A percentile compares a stretch with the other conserved stretches of the same genome.
These are phyloP conservation scores for Casuarina glauca DNA, from an alignment of 306 rosid species.

Conservation along the genomic window DNA sequence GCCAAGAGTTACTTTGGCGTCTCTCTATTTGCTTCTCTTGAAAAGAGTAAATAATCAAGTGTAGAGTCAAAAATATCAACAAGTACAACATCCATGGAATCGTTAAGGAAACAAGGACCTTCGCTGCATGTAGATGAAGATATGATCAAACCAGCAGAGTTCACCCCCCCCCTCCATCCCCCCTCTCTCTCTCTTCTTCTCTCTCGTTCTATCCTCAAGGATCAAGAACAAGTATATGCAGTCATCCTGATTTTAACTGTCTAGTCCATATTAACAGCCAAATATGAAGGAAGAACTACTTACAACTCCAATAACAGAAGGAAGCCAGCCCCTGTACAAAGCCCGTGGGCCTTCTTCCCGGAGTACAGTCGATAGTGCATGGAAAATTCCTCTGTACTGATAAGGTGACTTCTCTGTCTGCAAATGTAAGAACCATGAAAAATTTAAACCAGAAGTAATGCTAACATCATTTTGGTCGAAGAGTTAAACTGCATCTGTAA, in stretches of 20 bases:
- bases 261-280: neutral
- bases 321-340: slow-evolving; percentile 97
- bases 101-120: neutral
- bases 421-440: slow-evolving; percentile 27
- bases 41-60: neutral
- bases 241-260: neutral
- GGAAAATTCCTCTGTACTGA: slow-evolving; percentile 96
- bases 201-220: neutral
- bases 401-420: slow-evolving; percentile 94
- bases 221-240: neutral
- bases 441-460: neutral
- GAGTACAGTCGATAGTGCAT: slow-evolving; percentile 88
- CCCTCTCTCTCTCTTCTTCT: neutral
- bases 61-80: neutral
- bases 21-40: neutral
- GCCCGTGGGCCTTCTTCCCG: slow-evolving; percentile 98
- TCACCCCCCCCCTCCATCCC: too few species aligned
- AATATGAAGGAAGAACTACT: slow-evolving; percentile 35
- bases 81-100: neutral
- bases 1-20: neutral
- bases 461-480: too few species aligned
- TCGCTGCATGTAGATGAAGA: neutral
- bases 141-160: neutral
- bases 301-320: slow-evolving; percentile 99
- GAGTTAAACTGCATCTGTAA: neutral